Percentiles rank a stretch among this genome's conserved stretches.
phyloP scores from a whole-genome alignment of 75 land plant genomes.

The Adiantum capillusveneris region DNA sequence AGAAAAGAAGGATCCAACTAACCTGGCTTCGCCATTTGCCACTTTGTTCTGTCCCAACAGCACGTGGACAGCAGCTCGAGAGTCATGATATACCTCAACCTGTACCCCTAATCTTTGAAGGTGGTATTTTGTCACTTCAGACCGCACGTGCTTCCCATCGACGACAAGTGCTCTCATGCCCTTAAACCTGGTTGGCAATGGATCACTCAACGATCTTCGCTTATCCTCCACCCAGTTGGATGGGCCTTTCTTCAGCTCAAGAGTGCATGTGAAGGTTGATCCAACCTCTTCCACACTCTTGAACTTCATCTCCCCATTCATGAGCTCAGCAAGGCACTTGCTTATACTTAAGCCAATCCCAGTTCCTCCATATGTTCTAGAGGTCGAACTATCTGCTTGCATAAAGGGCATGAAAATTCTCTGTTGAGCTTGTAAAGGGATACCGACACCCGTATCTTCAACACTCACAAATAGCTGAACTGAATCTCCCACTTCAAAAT shows the following conservation, averaged over 20 bases:
- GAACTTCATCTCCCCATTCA: conserved; percentile 86
- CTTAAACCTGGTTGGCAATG: conserved; percentile 34
- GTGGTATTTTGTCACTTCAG: conserved; percentile 70
- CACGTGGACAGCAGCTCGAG: background rate
- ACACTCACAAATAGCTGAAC: conserved; percentile 68
- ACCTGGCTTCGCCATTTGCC: background rate
- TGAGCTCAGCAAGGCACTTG: conserved; percentile 73
- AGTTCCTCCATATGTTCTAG: conserved; percentile 85
- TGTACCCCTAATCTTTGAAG: conserved; percentile 63
- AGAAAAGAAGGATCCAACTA: background rate
- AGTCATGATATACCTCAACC: conserved; percentile 17
- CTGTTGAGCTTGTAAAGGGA: conserved; percentile 67
- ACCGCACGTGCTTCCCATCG: conserved; percentile 49
- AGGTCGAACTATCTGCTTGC: conserved; percentile 80
- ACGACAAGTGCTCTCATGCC: conserved; percentile 69
- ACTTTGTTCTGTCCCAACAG: background rate
- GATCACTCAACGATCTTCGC: conserved; percentile 9
- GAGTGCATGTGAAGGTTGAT: conserved; percentile 76
- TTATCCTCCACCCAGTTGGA: conserved; percentile 26
- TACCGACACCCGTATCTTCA: conserved; percentile 89
- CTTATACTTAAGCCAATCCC: conserved; percentile 91
- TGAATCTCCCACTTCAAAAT: conserved; percentile 21
- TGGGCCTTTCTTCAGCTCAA: conserved; percentile 29
- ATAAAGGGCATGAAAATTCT: conserved; percentile 87
- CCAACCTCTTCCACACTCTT: conserved; percentile 58